Conservation (phyloP, 2,329 filamentous ascomycete species). For the Parafenestella ontariensis region DNA sequence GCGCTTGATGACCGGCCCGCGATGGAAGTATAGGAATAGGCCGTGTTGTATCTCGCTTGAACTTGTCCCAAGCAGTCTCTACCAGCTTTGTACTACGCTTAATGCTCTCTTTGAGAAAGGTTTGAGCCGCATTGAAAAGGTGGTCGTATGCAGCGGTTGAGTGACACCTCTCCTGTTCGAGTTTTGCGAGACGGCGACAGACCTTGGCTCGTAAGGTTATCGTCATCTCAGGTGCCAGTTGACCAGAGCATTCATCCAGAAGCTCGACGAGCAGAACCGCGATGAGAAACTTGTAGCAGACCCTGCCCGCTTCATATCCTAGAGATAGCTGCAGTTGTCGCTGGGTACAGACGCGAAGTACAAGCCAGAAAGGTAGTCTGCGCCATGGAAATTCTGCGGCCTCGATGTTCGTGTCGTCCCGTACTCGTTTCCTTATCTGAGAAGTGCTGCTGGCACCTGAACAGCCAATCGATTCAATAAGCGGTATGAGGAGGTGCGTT, state of each 20-base stretch:
- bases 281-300: slow-evolving; percentile 65
- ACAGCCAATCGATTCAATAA: slow-evolving; percentile 62
- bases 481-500: slow-evolving; percentile 64
- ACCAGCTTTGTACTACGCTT: slow-evolving; percentile 40
- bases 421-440: slow-evolving; percentile 61
- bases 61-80: slow-evolving; percentile 22
- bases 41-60: slow-evolving; percentile 39
- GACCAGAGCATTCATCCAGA: slow-evolving; percentile 42
- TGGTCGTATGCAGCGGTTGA: slow-evolving; percentile 5
- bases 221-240: slow-evolving; percentile 44
- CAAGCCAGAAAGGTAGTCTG: slow-evolving; percentile 65
- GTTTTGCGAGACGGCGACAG: slow-evolving; percentile 63
- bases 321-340: slow-evolving; percentile 55
- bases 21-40: slow-evolving; percentile 52
- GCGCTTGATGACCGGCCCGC: slow-evolving; percentile 36
- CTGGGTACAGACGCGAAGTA: slow-evolving; percentile 64
- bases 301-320: slow-evolving; percentile 50
- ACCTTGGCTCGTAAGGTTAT: slow-evolving; percentile 59
- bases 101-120: slow-evolving; percentile 30
- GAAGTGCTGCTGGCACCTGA: slow-evolving; percentile 40
- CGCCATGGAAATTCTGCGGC: slow-evolving; percentile 63
- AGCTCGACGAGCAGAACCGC: slow-evolving; percentile 55
- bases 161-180: slow-evolving; percentile 52
- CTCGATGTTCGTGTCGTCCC: slow-evolving; percentile 64
- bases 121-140: slow-evolving; percentile 4